These are phyloP conservation scores for Lactifluus pinguis DNA, from an alignment of 768 basidiomycete genomes.

Conservation along the genomic window DNA sequence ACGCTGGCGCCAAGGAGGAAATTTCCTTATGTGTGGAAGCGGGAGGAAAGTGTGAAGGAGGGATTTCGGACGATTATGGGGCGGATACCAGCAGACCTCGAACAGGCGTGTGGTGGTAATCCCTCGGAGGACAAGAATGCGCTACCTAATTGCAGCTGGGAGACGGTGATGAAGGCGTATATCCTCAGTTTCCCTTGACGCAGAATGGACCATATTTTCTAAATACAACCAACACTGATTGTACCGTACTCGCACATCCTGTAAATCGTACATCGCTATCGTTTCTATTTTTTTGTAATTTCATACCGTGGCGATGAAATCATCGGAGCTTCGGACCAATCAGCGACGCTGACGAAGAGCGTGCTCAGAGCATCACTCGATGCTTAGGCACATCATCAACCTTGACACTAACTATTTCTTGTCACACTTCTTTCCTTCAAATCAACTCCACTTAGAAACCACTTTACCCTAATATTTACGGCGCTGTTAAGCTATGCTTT, in stretches of 20 bases:
- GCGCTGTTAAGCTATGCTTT: conserved; percentile 11
- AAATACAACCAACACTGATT: background rate
- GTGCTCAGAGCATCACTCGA: background rate
- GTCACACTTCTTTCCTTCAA: background rate
- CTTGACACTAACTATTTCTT: background rate
- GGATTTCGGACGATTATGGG: conserved; percentile 29
- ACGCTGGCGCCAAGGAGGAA: conserved; percentile 1
- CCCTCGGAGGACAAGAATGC: conserved; percentile 27
- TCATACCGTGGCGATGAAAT: background rate
- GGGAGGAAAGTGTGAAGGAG: conserved; percentile 20
- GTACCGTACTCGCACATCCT: background rate
- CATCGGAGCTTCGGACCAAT: conserved; percentile 1
- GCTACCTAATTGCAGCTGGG: conserved; percentile 51
- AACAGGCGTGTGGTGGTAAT: conserved; percentile 36
- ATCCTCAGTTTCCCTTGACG: conserved; percentile 56
- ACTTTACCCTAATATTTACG: background rate
- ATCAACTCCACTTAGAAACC: background rate
- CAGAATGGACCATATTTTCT: no score
- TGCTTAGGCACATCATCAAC: background rate
- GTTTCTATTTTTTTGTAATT: background rate
- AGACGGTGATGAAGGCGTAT: conserved; percentile 46
- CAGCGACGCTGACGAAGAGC: background rate
- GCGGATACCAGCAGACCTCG: conserved; percentile 26
- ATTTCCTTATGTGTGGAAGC: conserved; percentile 15
- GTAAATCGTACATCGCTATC: background rate